Percentiles rank a stretch among this genome's conserved stretches.
These are phyloP conservation scores for Citrus reticulata DNA, from an alignment of 345 rosid species.

Conservation along the genomic window DNA sequence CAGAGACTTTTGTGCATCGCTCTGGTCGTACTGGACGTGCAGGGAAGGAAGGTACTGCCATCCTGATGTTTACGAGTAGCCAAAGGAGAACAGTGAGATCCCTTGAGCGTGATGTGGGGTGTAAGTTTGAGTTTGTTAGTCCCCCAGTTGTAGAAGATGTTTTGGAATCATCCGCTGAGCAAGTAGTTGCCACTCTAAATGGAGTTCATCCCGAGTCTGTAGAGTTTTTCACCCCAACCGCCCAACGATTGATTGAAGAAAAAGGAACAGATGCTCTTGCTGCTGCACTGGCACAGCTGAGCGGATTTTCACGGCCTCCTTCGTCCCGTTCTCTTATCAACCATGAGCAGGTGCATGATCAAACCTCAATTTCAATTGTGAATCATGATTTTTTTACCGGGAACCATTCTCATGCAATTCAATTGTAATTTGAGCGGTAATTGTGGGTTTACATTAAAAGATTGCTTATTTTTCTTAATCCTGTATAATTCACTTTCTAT, in stretches of 20 bases:
- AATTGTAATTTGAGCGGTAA: background rate
- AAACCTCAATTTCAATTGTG: background rate
- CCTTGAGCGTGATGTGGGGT: slow-evolving; percentile 86
- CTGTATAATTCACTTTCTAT: background rate
- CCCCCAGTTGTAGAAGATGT: slow-evolving; percentile 76
- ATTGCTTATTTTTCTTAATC: background rate
- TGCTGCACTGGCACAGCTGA: slow-evolving; percentile 89
- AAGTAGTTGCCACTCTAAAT: slow-evolving; percentile 74
- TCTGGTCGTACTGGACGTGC: slow-evolving; percentile 99
- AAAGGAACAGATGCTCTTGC: slow-evolving; percentile 89
- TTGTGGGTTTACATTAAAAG: background rate
- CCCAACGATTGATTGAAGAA: slow-evolving; percentile 66
- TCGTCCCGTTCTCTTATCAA: slow-evolving; percentile 88
- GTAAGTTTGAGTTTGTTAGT: slow-evolving; percentile 82
- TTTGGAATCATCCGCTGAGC: slow-evolving; percentile 84
- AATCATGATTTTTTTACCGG: background rate
- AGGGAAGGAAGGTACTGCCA: slow-evolving; percentile 92
- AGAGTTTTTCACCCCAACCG: slow-evolving; percentile 74
- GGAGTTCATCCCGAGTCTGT: slow-evolving; percentile 90
- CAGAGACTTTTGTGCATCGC: slow-evolving; percentile 98
- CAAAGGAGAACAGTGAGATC: slow-evolving; percentile 88
- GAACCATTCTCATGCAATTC: background rate
- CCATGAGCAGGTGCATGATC: slow-evolving; percentile 70
- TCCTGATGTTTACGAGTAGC: slow-evolving; percentile 75
- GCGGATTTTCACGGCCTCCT: slow-evolving; percentile 92